These are phyloP conservation scores for Zygnema cylindricum DNA, from an alignment of 139 green algal genomes.

Conservation along the genomic window DNA sequence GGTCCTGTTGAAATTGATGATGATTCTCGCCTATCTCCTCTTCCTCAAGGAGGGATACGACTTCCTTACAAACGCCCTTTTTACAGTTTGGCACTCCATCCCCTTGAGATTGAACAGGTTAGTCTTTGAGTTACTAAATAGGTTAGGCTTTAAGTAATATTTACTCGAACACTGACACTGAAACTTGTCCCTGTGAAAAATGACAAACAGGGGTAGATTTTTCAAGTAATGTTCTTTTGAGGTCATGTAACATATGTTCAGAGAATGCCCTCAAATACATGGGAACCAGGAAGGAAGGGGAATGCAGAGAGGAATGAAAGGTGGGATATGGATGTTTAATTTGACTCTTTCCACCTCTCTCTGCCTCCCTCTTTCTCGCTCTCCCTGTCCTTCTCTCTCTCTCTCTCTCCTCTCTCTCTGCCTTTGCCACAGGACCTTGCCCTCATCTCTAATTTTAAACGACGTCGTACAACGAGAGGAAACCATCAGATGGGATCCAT, in stretches of 20 bases:
- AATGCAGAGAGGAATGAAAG: background rate
- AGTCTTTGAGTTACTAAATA: background rate
- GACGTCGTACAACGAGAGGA: constrained; percentile 12
- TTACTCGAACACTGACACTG: too few relatives aligned
- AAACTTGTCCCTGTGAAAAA: too few relatives aligned
- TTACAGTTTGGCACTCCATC: background rate
- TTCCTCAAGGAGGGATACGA: background rate
- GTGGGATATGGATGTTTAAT: background rate
- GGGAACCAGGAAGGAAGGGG: background rate
- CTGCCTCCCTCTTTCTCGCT: too few relatives aligned
- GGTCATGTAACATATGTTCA: background rate
- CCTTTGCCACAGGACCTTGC: constrained; percentile 53
- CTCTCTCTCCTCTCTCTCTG: background rate
- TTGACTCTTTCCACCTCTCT: background rate
- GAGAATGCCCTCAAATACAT: background rate
- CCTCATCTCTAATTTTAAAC: constrained; percentile 40
- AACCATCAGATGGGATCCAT: background rate
- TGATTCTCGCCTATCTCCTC: background rate
- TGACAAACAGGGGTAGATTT: too few relatives aligned
- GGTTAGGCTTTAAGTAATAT: background rate
- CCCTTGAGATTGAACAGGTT: constrained; percentile 25
- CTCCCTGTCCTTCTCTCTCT: too few relatives aligned
- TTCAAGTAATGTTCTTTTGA: background rate
- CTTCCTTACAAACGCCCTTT: constrained; percentile 25
- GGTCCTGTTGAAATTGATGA: background rate